Evolutionary conservation across 2,329 filamentous ascomycete genomes (phyloP).

Genomic region (Beauveria bassiana): DNA sequence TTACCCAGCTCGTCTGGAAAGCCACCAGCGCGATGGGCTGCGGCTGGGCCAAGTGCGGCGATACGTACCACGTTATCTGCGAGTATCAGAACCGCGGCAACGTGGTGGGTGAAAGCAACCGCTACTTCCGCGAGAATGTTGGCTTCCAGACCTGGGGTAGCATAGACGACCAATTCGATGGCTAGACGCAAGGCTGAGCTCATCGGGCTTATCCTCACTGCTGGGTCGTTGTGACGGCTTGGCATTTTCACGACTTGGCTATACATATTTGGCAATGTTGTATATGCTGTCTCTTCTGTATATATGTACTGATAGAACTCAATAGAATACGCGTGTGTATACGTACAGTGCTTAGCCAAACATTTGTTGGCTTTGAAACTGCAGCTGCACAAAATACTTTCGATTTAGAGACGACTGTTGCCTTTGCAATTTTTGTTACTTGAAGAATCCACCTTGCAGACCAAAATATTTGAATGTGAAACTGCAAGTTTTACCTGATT

Average conservation of each 20-base stretch:
- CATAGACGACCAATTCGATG: background rate
- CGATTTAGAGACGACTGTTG: no score
- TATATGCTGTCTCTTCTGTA: background rate
- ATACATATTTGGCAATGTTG: background rate
- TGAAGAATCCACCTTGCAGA: no score
- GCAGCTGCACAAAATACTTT: no score
- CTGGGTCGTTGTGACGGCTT: background rate
- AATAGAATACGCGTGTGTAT: no score
- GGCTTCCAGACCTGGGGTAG: conserved; percentile 3
- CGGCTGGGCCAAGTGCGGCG: conserved; percentile 11
- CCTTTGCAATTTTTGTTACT: no score
- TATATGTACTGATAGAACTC: background rate
- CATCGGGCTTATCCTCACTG: background rate
- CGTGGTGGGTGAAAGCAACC: background rate
- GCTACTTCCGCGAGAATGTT: conserved; percentile 11
- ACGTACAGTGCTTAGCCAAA: no score
- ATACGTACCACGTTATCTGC: conserved; percentile 13
- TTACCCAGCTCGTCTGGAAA: conserved; percentile 26
- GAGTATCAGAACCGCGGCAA: conserved; percentile 13
- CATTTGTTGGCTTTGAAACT: no score
- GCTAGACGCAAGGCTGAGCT: background rate
- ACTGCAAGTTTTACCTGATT: no score
- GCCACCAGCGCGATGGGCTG: conserved; percentile 21
- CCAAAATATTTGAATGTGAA: no score
- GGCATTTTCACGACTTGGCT: background rate